Percentiles rank a stretch among this genome's conserved stretches.
These are phyloP conservation scores for Calonectria pauciramosa DNA, from an alignment of 2,329 filamentous ascomycete species.

Conservation along the genomic window DNA sequence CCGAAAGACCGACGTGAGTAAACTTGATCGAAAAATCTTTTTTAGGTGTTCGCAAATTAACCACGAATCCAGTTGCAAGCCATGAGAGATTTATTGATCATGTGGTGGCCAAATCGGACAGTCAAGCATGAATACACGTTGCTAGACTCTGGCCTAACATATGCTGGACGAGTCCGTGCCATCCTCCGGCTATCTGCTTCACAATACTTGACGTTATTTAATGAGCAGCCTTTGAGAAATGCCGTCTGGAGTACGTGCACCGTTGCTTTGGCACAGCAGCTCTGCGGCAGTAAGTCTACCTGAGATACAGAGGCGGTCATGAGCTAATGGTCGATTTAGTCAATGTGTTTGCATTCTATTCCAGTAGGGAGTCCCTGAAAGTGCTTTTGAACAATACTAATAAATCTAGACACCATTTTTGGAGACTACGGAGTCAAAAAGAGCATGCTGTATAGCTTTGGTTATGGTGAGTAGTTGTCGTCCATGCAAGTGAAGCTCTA, in stretches of 20 bases:
- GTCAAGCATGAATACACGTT: neutral
- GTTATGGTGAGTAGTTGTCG: constrained; percentile 43
- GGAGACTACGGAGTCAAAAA: constrained; percentile 34
- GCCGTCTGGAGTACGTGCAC: constrained; percentile 44
- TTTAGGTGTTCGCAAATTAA: neutral
- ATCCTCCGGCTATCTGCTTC: constrained; percentile 26
- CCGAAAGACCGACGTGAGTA: constrained; percentile 45
- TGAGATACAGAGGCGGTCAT: constrained; percentile 34
- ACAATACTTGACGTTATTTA: constrained; percentile 38
- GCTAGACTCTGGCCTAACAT: neutral
- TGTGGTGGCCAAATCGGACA: neutral
- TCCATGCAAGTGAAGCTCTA: neutral
- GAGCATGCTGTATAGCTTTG: constrained; percentile 40
- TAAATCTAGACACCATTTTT: constrained; percentile 27
- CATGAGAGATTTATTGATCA: neutral
- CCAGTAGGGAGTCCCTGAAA: constrained; percentile 44
- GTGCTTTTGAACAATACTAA: neutral
- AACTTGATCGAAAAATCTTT: no score
- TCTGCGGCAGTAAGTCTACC: constrained; percentile 43
- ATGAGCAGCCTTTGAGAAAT: constrained; percentile 29
- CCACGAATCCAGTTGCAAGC: neutral
- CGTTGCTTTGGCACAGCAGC: constrained; percentile 45
- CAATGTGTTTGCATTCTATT: constrained; percentile 59
- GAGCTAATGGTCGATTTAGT: constrained; percentile 17
- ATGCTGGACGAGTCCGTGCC: neutral